Percentiles rank a stretch among this genome's conserved stretches.
These are phyloP conservation scores for Orbilia blumenaviensis DNA, from an alignment of 2,329 filamentous ascomycete species.

Conservation along the genomic window DNA sequence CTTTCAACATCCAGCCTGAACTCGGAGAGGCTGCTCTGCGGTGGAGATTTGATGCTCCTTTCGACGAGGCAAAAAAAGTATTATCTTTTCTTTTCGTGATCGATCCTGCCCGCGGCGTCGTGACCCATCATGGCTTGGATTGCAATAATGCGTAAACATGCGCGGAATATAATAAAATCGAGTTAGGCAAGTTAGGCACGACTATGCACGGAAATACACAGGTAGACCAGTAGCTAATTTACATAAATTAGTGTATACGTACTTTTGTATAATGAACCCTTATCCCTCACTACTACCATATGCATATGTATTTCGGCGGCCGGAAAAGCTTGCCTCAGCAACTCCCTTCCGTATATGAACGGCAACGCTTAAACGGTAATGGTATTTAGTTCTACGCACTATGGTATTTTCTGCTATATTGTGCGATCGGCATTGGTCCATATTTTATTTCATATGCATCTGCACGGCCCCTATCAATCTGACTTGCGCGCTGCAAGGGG, in stretches of 20 bases:
- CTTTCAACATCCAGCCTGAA: neutral
- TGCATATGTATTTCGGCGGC: no score
- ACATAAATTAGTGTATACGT: neutral
- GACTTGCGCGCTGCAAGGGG: neutral
- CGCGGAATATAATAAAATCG: neutral
- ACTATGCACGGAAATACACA: neutral
- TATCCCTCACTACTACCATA: no score
- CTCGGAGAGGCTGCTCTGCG: neutral
- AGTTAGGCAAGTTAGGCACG: neutral
- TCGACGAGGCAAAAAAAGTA: neutral
- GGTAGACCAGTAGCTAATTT: neutral
- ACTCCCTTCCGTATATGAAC: no score
- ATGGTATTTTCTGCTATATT: neutral
- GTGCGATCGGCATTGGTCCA: neutral
- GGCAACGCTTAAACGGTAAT: neutral
- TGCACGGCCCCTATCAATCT: neutral
- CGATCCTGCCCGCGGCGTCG: constrained; percentile 1
- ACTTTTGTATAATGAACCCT: no score
- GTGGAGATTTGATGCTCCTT: neutral
- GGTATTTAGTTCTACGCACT: neutral
- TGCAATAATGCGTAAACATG: neutral
- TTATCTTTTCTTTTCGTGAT: neutral
- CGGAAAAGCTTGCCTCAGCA: no score
- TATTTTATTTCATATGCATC: neutral
- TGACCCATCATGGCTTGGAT: neutral